Conservation (phyloP, 371 early-diverging fungal species). For the Syncephalastrum monosporum region DNA sequence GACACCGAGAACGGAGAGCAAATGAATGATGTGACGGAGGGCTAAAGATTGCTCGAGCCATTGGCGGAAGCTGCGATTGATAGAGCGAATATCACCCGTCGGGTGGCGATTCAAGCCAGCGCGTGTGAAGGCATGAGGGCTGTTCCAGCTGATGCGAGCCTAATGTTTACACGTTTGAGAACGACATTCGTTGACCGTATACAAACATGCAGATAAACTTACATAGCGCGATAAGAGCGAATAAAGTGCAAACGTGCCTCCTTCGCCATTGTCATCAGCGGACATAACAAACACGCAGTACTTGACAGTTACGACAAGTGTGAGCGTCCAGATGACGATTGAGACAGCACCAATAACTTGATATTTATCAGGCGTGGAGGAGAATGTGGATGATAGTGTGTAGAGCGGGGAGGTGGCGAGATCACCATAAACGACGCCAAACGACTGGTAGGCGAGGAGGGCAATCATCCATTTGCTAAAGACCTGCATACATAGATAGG, state of each 20-base stretch:
- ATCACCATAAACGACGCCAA: constrained; percentile 51
- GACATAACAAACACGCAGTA: constrained; percentile 50
- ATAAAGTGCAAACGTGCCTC: constrained; percentile 61
- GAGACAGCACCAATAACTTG: constrained; percentile 46
- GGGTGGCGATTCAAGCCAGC: constrained; percentile 14
- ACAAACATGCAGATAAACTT: constrained; percentile 7
- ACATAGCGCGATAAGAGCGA: constrained; percentile 43
- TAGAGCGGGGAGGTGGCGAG: constrained; percentile 59
- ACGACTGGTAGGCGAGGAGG: constrained; percentile 25
- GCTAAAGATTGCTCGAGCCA: constrained; percentile 20
- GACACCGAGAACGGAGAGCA: constrained; percentile 23
- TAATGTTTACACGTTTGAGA: background rate
- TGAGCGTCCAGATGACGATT: constrained; percentile 56
- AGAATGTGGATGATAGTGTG: constrained; percentile 46
- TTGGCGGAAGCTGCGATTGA: constrained; percentile 16
- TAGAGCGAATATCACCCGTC: constrained; percentile 15
- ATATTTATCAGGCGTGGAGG: constrained; percentile 14
- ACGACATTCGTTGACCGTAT: background rate
- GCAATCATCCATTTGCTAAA: constrained; percentile 15
- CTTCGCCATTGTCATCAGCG: constrained; percentile 67
- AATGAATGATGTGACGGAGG: constrained; percentile 18
- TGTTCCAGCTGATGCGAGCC: constrained; percentile 22
- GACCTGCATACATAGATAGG: constrained; percentile 2
- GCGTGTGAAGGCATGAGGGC: constrained; percentile 12
- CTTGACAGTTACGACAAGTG: constrained; percentile 48